Base-by-base conservation (phyloP, 2,329 filamentous ascomycete species). In the Alternaria gaisen region DNA sequence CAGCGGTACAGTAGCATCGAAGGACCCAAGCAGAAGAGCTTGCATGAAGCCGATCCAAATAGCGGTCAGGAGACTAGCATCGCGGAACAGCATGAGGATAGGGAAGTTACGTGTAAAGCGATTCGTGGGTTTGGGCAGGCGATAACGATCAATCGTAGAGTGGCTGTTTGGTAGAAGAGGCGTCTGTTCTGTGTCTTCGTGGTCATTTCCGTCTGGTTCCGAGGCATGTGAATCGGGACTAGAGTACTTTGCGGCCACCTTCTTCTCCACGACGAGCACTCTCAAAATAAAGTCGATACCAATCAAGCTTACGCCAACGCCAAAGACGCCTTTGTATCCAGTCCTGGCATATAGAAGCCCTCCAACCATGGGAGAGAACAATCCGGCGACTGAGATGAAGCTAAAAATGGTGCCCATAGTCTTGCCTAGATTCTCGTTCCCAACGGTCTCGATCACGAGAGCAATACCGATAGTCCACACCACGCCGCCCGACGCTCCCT, bases 191-290 rank as follows among this genome's bases (percentile, higher is more conserved):
- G 56, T 62, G 9, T 72, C 66, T 5, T 65, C 70, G 11, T 63
- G 61, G 38, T 57, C 63, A 24, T 68, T 66, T 10, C 24, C 10
- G 16, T 43, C 16, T 30, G 58, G 40, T 10, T 55, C 20, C 42
- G 64, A 41, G 8, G 28, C 32, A 32, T 34, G 14, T 65, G 54
- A 58, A 52, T 42, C 70, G 56, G 55, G 60, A 53, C 10, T 32
- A 64, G 63, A 18, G 54, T 85, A 86, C 61, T 78, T 80, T 9
- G 73, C 74, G 0, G 87, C 86, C 1, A 83, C 81, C 70, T 86
- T 87, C 75, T 88, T 88, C 74, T 90, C 88, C n/a, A 90, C 82
- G 53, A 90, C 81, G 5, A 87, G 71, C 0, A 88, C 67, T 12
- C 88, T 83, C 82, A 90, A 84, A 22, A 86, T 56, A 60, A 90